Conservation (phyloP, 352 stramenopile genomes). For the Pythium periplocum region DNA sequence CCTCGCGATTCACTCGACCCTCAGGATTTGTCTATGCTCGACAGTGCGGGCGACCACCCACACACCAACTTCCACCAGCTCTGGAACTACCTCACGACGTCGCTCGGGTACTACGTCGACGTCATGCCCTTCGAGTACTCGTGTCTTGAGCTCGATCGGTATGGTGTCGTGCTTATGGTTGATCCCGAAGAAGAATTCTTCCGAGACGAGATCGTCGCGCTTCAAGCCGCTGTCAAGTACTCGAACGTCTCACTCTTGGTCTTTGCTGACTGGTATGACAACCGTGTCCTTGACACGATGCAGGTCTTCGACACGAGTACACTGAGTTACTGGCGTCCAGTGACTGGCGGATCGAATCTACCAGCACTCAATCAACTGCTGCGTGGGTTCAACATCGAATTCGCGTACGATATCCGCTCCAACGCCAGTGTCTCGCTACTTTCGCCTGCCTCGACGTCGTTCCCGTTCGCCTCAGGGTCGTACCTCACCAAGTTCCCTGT, state of each 20-base stretch:
- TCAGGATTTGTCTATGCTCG: slow-evolving; percentile 46
- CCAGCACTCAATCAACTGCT: slow-evolving; percentile 67
- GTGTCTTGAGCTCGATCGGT: slow-evolving; percentile 59
- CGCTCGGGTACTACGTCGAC: slow-evolving; percentile 70
- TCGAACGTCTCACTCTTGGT: slow-evolving; percentile 67
- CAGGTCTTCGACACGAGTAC: slow-evolving; percentile 82
- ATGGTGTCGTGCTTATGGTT: slow-evolving; percentile 74
- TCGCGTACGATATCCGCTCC: slow-evolving; percentile 53
- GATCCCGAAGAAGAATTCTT: slow-evolving; percentile 84
- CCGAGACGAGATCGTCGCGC: slow-evolving; percentile 44
- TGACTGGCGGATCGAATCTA: slow-evolving; percentile 73
- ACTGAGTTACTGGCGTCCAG: slow-evolving; percentile 70
- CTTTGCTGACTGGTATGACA: slow-evolving; percentile 81
- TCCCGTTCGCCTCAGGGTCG: slow-evolving; percentile 60
- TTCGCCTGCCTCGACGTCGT: slow-evolving; percentile 18
- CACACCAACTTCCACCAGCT: slow-evolving; percentile 87
- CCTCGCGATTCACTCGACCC: slow-evolving; percentile 74
- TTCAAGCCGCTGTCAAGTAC: slow-evolving; percentile 59
- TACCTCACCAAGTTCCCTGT: slow-evolving; percentile 67
- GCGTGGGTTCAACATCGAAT: slow-evolving; percentile 56
- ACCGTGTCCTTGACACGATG: slow-evolving; percentile 46
- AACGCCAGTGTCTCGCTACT: slow-evolving; percentile 43
- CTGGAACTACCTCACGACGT: slow-evolving; percentile 57
- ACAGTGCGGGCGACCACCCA: slow-evolving; percentile 71
- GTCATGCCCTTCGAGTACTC: slow-evolving; percentile 77